Evolutionary conservation across 495 filamentous ascomycete species (phyloP).

Genomic region (Haplographium delicatum): DNA sequence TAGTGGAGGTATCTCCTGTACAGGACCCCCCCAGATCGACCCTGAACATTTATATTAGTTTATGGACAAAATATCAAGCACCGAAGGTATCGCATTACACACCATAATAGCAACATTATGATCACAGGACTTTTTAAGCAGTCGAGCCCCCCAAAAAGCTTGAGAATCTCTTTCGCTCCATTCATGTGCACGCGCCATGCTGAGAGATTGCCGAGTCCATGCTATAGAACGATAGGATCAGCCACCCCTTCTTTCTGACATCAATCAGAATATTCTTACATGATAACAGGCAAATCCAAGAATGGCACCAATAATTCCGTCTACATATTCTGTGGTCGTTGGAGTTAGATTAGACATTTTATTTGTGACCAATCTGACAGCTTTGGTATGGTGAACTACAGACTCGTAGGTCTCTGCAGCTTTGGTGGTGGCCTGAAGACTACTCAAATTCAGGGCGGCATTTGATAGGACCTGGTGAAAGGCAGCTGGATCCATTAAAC

Average conservation of each 20-base stretch:
- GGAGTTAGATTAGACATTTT: background rate
- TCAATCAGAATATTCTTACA: background rate
- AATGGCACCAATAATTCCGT: slow-evolving; percentile 5
- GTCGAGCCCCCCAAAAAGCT: slow-evolving; percentile 6
- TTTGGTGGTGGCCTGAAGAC: background rate
- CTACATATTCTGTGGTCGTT: background rate
- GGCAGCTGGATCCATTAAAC: slow-evolving; percentile 13
- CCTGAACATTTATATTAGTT: background rate
- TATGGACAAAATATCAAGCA: background rate
- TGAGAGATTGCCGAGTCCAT: background rate
- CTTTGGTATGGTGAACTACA: slow-evolving; percentile 1
- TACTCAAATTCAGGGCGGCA: slow-evolving; percentile 2
- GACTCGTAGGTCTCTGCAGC: slow-evolving; percentile 1
- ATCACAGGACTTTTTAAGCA: background rate
- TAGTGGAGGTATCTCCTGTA: background rate
- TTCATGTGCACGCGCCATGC: slow-evolving; percentile 6
- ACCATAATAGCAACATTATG: background rate
- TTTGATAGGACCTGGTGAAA: slow-evolving; percentile 17
- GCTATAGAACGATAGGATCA: background rate
- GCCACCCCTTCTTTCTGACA: background rate
- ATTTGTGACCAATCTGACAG: slow-evolving; percentile 3
- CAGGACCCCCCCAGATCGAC: slow-evolving; percentile 7
- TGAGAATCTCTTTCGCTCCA: slow-evolving; percentile 6
- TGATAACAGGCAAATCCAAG: slow-evolving; percentile 12
- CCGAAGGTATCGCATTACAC: background rate